These are phyloP conservation scores for Zygosaccharomyces bisporus DNA, from an alignment of 805 yeast species.

Conservation along the genomic window DNA sequence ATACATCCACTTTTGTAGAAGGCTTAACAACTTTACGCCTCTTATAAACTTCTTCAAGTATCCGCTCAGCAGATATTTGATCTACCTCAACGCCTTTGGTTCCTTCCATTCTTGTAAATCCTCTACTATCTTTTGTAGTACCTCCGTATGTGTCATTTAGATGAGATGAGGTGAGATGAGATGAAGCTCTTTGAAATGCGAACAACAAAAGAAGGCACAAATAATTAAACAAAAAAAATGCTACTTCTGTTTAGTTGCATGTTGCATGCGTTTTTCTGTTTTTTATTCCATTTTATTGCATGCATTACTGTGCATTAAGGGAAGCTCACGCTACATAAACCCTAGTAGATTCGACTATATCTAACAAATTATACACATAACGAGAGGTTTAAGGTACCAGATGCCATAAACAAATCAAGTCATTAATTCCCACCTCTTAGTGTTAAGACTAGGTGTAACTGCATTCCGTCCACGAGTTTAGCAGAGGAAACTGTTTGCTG, in stretches of 20 bases:
- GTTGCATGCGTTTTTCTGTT: too few relatives aligned
- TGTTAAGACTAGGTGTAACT: conserved; percentile 85
- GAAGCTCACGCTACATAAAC: neutral
- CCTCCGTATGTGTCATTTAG: neutral
- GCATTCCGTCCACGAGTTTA: conserved; percentile 80
- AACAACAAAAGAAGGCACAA: neutral
- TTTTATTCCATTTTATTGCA: too few relatives aligned
- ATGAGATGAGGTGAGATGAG: neutral
- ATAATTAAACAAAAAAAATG: too few relatives aligned
- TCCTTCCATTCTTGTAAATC: too few relatives aligned
- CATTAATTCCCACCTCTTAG: conserved; percentile 71
- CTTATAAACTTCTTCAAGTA: conserved; percentile 59
- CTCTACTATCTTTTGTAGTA: too few relatives aligned
- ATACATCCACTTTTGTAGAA: conserved; percentile 42
- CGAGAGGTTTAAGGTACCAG: neutral
- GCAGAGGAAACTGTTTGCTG: conserved; percentile 66
- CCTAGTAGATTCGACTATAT: neutral
- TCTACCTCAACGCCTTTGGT: conserved; percentile 27
- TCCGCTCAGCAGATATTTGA: conserved; percentile 63
- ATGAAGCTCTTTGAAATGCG: neutral
- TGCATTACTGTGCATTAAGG: too few relatives aligned
- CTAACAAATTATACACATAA: neutral
- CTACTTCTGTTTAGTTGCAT: too few relatives aligned
- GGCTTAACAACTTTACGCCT: conserved; percentile 36
- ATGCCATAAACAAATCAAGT: too few relatives aligned